Evolutionary conservation across 495 filamentous ascomycete genomes (phyloP), one percentile per base, ranked within the genome.

Genomic region (Polyplosphaeria fusca): DNA sequence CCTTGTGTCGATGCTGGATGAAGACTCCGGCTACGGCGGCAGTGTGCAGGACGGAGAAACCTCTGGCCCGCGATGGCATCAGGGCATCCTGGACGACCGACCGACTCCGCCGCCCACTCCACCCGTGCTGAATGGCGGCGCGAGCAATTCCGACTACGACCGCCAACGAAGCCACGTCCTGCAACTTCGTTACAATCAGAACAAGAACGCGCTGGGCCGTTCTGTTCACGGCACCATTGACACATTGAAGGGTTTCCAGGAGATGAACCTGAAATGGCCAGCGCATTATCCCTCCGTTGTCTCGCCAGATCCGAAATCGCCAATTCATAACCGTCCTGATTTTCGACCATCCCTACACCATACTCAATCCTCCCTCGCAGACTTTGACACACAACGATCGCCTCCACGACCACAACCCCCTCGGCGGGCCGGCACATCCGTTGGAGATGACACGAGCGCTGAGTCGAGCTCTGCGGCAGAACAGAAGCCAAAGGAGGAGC

Each of bases 1-100:
- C 72, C 65, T 94, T 75, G 77, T 86, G 76, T 70, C 81, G 68
- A 75, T 83, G 39, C 67, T 95, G 26, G 88, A 95, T 52, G 75
- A 84, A 43, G 93, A 97, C 65, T 96, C 91, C 18, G 93, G 93
- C 13, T 97, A 97, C 67, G 91, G 89, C 42, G 86, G 86, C 13
- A 95, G 89, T 64, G 70, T 85, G 26, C 68, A 72, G 23, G 79
- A 75, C 54, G 82, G 74, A 41, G 79, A 74, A 35, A 76, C 71
- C 43, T 70, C 74, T 52, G 70, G 76, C 47, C 69, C 71, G 20
- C 77, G 81, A 54, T 84, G 81, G 79, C 77, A 83, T 67, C 76
- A 82, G 14, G 80, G 80, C 26, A 66, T 89, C 64, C 77, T 84
- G 54, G 77, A 82, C 67, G 87, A 91, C 72, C 77, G 81, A 67